A percentile compares a stretch with the other conserved stretches of the same genome.
Evolutionary conservation across 257 asterid species (phyloP).

Genomic region (Nicotiana noctiflora): DNA sequence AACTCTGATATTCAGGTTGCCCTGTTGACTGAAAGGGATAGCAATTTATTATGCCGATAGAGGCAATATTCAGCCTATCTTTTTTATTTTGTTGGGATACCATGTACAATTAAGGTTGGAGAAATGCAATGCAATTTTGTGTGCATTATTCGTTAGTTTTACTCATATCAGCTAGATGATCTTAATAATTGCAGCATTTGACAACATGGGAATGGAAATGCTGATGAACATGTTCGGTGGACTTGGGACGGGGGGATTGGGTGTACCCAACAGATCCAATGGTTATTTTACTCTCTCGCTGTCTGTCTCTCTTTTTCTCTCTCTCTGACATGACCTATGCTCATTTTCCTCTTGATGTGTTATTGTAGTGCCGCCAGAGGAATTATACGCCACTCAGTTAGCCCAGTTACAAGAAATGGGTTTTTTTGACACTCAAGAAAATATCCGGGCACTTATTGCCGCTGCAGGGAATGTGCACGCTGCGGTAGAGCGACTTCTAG

Average conservation of each 20-base stretch:
- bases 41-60: background rate
- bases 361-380: slow-evolving; percentile 39
- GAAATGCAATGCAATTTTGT: background rate
- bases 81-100: background rate
- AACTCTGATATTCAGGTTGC: background rate
- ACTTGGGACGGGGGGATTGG: slow-evolving; percentile 34
- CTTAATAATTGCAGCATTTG: background rate
- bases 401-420: slow-evolving; percentile 43
- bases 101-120: background rate
- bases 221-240: slow-evolving; percentile 41
- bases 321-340: background rate
- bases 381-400: slow-evolving; percentile 33
- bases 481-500: slow-evolving; percentile 37
- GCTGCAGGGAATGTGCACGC: slow-evolving; percentile 45
- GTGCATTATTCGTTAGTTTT: background rate
- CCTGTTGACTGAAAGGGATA: background rate
- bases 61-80: background rate
- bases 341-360: background rate
- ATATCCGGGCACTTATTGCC: slow-evolving; percentile 31
- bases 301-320: background rate
- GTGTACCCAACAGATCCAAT: slow-evolving; percentile 21
- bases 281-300: slow-evolving; percentile 10
- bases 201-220: slow-evolving; percentile 24
- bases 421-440: slow-evolving; percentile 41
- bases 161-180: background rate